A percentile compares a stretch with the other conserved stretches of the same genome.
These are phyloP conservation scores for Polygonum aviculare DNA, from an alignment of 148 eudicot genomes.

Conservation along the genomic window DNA sequence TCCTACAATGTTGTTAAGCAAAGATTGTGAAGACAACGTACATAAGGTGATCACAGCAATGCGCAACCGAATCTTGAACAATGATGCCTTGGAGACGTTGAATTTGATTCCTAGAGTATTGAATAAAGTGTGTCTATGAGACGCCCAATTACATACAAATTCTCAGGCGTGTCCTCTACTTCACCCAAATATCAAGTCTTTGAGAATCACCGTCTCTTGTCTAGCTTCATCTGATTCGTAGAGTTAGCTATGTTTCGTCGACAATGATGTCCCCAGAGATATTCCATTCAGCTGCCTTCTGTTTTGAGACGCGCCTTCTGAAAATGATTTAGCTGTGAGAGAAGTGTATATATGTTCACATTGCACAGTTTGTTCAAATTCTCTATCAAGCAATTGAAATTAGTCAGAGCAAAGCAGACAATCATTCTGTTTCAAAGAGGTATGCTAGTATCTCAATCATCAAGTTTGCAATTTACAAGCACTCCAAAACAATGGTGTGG, in stretches of 20 bases:
- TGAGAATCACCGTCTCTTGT: not conserved
- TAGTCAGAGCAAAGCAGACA: not conserved
- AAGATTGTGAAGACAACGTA: not conserved
- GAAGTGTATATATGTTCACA: not conserved
- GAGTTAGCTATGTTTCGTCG: not conserved
- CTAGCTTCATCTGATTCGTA: not conserved
- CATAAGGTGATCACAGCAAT: not conserved
- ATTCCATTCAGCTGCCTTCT: not conserved
- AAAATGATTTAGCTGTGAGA: not conserved
- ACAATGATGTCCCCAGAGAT: not conserved
- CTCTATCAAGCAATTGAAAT: not conserved
- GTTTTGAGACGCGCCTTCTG: not conserved
- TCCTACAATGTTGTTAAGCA: not conserved
- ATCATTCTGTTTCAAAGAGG: not conserved
- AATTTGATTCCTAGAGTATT: too few relatives aligned
- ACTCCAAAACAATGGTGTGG: not conserved
- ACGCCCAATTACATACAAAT: not conserved
- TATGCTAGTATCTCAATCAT: not conserved
- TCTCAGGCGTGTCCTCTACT: not conserved
- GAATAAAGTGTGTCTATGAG: not conserved
- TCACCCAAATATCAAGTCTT: not conserved
- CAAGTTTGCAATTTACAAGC: not conserved
- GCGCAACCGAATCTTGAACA: not conserved
- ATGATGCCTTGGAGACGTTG: not conserved
- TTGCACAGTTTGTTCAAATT: not conserved